Conservation (phyloP, 2,329 filamentous ascomycete species). For the Fusarium longipes region DNA sequence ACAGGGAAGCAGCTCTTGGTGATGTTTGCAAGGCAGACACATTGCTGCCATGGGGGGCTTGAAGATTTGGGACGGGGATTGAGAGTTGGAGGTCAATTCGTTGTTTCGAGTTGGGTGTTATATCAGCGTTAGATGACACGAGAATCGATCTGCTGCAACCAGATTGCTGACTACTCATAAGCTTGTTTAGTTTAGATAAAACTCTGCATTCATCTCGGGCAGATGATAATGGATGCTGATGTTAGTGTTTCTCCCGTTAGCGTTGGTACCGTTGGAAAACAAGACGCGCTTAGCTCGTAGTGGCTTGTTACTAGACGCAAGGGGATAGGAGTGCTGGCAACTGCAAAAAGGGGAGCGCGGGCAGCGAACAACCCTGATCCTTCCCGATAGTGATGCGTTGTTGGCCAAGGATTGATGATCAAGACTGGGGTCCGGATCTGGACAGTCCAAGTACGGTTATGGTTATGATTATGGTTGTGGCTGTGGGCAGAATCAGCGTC, state of each 20-base stretch:
- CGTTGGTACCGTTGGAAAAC: neutral
- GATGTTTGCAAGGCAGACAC: neutral
- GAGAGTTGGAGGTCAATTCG: no score
- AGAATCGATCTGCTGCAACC: neutral
- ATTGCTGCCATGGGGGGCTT: neutral
- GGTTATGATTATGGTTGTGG: neutral
- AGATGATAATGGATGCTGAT: no score
- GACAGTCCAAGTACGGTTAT: neutral
- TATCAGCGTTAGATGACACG: no score
- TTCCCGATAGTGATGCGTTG: neutral
- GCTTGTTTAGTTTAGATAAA: neutral
- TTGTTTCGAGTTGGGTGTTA: neutral
- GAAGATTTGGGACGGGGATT: neutral
- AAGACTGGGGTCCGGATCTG: neutral
- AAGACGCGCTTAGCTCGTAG: neutral
- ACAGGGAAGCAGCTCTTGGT: neutral
- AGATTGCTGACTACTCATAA: neutral
- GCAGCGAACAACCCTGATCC: neutral
- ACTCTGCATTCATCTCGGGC: neutral
- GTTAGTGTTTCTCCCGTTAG: no score
- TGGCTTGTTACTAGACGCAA: neutral
- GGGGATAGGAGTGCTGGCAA: neutral
- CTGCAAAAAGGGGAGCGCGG: neutral
- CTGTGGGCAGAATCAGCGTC: conserved; percentile 2
- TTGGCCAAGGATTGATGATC: neutral